Conservation (phyloP, 2,329 filamentous ascomycete genomes). For the Corynespora cassiicola region DNA sequence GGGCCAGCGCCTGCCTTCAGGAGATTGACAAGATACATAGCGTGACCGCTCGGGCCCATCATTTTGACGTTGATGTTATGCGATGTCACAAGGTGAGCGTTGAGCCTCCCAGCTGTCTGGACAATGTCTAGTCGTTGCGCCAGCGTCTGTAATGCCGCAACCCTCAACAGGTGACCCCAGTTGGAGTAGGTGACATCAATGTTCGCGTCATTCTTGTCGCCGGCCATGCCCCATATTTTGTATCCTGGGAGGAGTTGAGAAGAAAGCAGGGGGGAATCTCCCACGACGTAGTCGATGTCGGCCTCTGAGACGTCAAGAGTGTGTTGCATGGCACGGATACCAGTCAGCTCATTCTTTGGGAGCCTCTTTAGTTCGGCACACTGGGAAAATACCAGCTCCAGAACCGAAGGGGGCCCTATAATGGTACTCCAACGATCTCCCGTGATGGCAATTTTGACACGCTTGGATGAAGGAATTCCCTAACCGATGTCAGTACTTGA, state of each 20-base stretch:
- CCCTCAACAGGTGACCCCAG: slow-evolving; percentile 2
- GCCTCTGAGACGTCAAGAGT: slow-evolving; percentile 11
- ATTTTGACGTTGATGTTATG: not conserved
- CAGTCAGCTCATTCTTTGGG: slow-evolving; percentile 13
- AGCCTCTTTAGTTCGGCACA: slow-evolving; percentile 8
- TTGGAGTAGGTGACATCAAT: slow-evolving; percentile 1
- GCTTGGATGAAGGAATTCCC: slow-evolving; percentile 7
- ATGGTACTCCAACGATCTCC: slow-evolving; percentile 15
- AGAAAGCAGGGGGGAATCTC: not conserved
- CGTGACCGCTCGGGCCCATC: slow-evolving; percentile 2
- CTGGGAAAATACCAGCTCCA: slow-evolving; percentile 11
- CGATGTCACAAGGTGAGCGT: not conserved
- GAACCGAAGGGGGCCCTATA: slow-evolving; percentile 14
- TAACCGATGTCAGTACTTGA: no score
- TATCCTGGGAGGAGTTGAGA: no score
- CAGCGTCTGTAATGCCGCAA: not conserved
- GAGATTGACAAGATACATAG: slow-evolving; percentile 8
- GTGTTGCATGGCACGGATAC: slow-evolving; percentile 14
- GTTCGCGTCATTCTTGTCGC: no score
- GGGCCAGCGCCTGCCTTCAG: slow-evolving; percentile 9
- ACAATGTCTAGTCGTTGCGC: slow-evolving; percentile 1
- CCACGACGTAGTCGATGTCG: slow-evolving; percentile 15
- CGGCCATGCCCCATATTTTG: slow-evolving; percentile 4
- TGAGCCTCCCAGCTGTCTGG: slow-evolving; percentile 1
- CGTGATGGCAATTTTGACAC: slow-evolving; percentile 9